Base-by-base conservation (phyloP, 2,329 filamentous ascomycete species). In the Alternaria conjuncta region DNA sequence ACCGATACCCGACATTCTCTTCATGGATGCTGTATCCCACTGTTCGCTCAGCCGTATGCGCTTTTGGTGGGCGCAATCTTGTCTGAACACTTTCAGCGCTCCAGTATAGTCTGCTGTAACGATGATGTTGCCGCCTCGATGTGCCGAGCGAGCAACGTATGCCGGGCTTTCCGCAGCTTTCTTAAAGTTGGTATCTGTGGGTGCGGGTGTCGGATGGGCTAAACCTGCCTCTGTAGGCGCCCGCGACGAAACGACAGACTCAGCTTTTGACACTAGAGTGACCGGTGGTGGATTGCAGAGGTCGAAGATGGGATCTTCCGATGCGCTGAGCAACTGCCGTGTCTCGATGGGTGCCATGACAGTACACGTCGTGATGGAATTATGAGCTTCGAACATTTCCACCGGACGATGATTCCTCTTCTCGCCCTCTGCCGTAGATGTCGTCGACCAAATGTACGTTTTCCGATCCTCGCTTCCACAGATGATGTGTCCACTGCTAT, bases 221-320 rank as follows among this genome's bases (percentile, higher is more conserved):
- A 75, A 80, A 13, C 76, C 80, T 28, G 73, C 80, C 57, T 85
- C 80, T 2, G 82, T 84, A 2, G 81, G 79, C 15, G 82, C 81
- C 66, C 82, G 83, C 0, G 86, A 86, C 2, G 85, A 86, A 6
- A 80, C 77, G 55, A 81, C 76, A 15, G 86, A 86, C 72, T 96
- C 92, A 20, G 90, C 88, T 25, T 90, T 86, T 68, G 91, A 94
- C 65, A 94, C 85, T 18, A 98, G 84, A 7, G 89, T 94, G 15
- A 98, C 89, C 0, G 95, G 94, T 0, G 95, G 96, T 6, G 96
- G 96, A 71, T 98, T 98, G 84, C 96, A 98, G 1, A 98, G 85
- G 72, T 97, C 94, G 78, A 94, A 99, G n/a, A 99, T 88, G 2
- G 96, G 94, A 76, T 99, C 94, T 59, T 93, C 92, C 0, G 94